These are phyloP conservation scores for Trichophyton benhamiae DNA, from an alignment of 2,329 filamentous ascomycete genomes.

Conservation along the genomic window DNA sequence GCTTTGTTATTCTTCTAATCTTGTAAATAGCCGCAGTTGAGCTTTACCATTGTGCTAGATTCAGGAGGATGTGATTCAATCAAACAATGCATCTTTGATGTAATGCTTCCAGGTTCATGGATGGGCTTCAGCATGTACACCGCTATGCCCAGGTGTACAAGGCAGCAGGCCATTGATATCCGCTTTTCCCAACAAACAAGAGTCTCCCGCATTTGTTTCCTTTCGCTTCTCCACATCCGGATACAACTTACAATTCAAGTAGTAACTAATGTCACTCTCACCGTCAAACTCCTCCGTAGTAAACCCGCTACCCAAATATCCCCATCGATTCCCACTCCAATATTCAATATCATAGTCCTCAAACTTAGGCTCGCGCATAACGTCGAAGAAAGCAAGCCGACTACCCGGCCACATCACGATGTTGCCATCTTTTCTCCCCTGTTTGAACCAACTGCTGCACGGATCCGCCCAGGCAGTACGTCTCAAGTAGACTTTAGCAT, in stretches of 20 bases:
- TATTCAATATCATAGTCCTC: slow-evolving; percentile 15
- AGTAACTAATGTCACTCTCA: slow-evolving; percentile 12
- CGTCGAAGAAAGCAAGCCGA: slow-evolving; percentile 14
- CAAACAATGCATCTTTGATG: background rate
- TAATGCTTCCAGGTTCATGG: background rate
- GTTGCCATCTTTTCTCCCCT: slow-evolving; percentile 16
- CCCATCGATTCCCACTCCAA: slow-evolving; percentile 14
- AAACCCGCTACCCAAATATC: slow-evolving; percentile 13
- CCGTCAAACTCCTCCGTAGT: slow-evolving; percentile 11
- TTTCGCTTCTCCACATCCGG: slow-evolving; percentile 1
- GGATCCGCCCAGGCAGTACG: slow-evolving; percentile 12
- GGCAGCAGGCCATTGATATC: slow-evolving; percentile 6
- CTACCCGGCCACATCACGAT: slow-evolving; percentile 18
- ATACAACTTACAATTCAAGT: slow-evolving; percentile 12
- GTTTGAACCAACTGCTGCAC: slow-evolving; percentile 17
- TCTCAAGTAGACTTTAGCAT: slow-evolving; percentile 11
- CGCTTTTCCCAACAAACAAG: background rate
- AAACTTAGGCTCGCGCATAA: slow-evolving; percentile 11
- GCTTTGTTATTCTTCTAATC: background rate
- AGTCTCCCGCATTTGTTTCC: background rate
- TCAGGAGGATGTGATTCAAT: background rate
- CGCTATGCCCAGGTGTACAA: slow-evolving; percentile 4
- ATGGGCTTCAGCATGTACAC: background rate
- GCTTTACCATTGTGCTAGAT: background rate
- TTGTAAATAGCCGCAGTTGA: background rate